Evolutionary conservation across 495 filamentous ascomycete genomes (phyloP).

Genomic region (Aspergillus mulundensis): DNA sequence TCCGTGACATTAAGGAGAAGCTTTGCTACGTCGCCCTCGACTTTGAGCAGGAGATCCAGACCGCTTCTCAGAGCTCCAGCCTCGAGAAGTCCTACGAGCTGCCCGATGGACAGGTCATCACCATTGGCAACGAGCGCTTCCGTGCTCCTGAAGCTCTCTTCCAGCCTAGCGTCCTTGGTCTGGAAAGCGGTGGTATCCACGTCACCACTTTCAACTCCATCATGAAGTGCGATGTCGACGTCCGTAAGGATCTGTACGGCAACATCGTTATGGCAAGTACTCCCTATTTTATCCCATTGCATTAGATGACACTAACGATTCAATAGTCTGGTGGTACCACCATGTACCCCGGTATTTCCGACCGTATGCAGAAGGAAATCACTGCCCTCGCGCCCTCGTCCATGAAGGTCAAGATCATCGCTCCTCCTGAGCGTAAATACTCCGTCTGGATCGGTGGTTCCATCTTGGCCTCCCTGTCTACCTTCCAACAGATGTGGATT

Average conservation of each 20-base stretch:
- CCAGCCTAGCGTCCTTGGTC: conserved; percentile 96
- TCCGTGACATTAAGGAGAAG: conserved; percentile 99
- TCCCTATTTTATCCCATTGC: not conserved
- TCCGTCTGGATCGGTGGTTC: conserved; percentile 99
- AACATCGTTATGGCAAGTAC: conserved; percentile 97
- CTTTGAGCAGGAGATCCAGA: conserved; percentile 99
- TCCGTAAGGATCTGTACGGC: conserved; percentile 98
- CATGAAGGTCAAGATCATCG: conserved; percentile 80
- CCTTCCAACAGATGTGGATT: conserved; percentile 99
- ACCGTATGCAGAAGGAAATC: conserved; percentile 99
- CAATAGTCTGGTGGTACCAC: conserved; percentile 91
- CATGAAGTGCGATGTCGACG: conserved; percentile 99
- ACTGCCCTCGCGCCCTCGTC: conserved; percentile 97
- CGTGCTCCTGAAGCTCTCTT: conserved; percentile 98
- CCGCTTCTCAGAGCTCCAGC: conserved; percentile 94
- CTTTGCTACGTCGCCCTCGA: conserved; percentile 99
- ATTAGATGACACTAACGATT: conserved; percentile 8
- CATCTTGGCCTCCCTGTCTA: conserved; percentile 97
- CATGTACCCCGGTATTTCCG: conserved; percentile 99
- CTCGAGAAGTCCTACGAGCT: conserved; percentile 99
- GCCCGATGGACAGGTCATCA: conserved; percentile 99
- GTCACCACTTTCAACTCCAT: conserved; percentile 99
- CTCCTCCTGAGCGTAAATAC: conserved; percentile 74
- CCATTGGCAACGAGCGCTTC: conserved; percentile 99
- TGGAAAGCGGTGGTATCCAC: conserved; percentile 97